A percentile compares a stretch with the other conserved stretches of the same genome.
These are phyloP conservation scores for Plenodomus lindquistii DNA, from an alignment of 2,329 filamentous ascomycete species.

Conservation along the genomic window DNA sequence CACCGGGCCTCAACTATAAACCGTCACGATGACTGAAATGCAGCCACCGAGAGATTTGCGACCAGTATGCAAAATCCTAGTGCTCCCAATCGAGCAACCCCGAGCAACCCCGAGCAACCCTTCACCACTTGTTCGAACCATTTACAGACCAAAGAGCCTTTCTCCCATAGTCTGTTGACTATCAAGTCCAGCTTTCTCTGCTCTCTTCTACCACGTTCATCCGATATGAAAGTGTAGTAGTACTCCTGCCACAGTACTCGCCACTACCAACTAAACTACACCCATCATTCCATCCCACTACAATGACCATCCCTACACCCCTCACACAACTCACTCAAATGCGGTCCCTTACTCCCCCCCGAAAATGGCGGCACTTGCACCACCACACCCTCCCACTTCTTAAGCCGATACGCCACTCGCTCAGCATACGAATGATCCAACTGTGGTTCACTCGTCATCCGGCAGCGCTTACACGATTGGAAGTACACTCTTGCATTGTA, in stretches of 20 bases:
- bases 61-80: too few relatives aligned
- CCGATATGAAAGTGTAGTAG: too few relatives aligned
- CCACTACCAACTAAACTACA: neutral
- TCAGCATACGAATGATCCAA: slow-evolving; percentile 49
- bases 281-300: neutral
- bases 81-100: too few relatives aligned
- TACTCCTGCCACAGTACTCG: neutral
- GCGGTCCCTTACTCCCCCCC: slow-evolving; percentile 16
- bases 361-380: slow-evolving; percentile 16
- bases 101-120: too few relatives aligned
- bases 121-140: too few relatives aligned
- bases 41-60: too few relatives aligned
- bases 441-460: slow-evolving; percentile 37
- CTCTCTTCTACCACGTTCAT: too few relatives aligned
- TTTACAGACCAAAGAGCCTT: too few relatives aligned
- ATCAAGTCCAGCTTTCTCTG: too few relatives aligned
- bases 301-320: slow-evolving; percentile 30
- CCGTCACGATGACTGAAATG: too few relatives aligned
- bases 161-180: too few relatives aligned
- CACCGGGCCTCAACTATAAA: too few relatives aligned
- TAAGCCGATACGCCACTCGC: slow-evolving; percentile 49
- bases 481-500: slow-evolving; percentile 54
- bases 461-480: slow-evolving; percentile 47
- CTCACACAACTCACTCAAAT: slow-evolving; percentile 16
- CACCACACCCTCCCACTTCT: slow-evolving; percentile 46